Evolutionary conservation across 441 rosid species (phyloP), one percentile per base, ranked within the genome.

Genomic region (Cnidoscolus chayamansa): DNA sequence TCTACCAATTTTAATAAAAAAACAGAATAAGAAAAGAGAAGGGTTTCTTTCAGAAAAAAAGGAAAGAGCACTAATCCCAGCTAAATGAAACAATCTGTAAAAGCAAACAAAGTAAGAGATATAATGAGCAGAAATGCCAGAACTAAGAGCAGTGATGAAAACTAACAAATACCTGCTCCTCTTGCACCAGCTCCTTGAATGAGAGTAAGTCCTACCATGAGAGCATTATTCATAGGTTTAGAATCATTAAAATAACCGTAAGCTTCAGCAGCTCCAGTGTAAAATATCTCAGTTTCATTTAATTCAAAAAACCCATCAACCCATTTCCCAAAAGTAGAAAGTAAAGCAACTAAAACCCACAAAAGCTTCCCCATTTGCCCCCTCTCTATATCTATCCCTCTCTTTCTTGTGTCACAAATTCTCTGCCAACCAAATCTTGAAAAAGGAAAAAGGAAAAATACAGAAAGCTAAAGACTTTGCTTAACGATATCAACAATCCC

Each of bases 181-280:
- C 80, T 84, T 48, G 95, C 88, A 43, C 77, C 89, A 79, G 98
- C 95, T 67, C 84, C 81, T 61, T 76, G 84, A 85, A 95, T 90
- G 67, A 95, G 97, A 40, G 97, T 90, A 75, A 95, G 94, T 31
- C 96, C 97, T 25, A 95, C 99, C 88, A 87, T 77, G 65, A 90
- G 72, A 70, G 91, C 87, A 69, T 81, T 80, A 9, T 80, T 70
- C 15, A 72, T 11, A n/a, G 48, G 75, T 60, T 83, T 83, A 47
- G 98, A 86, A 77, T 78, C 85, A 70, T 88, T 89, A 61, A 56
- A 85, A 81, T 74, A 30, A 58, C 45, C 40, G 57, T 45, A 7
- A 69, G 11, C 78, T 67, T 77, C 70, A 73, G 79, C 71, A 73
- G 80, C 77, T 69, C 86, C 91, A 62, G 82, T 79, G 78, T 79